Base-by-base conservation (phyloP, 768 basidiomycete genomes). In the Termitomyces sp. region DNA sequence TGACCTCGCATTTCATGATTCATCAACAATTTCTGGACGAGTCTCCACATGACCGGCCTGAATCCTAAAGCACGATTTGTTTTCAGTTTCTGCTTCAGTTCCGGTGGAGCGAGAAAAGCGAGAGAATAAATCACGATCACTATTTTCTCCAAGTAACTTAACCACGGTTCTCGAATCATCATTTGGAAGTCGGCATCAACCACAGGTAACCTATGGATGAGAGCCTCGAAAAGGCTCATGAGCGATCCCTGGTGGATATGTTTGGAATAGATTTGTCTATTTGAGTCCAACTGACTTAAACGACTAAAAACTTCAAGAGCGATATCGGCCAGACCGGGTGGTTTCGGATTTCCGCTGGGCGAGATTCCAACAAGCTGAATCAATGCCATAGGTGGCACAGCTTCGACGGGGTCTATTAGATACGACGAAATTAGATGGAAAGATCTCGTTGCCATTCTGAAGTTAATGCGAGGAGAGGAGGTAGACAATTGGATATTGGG, bases 261-360 rank as follows among this genome's bases (percentile, higher is more conserved):
- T 41, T 78, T 73, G 18, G 87, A 78, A 51, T 97, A 76, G 32
- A 87, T 73, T 62, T 85, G 82, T 26, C 96, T 87, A 67, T 94
- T 96, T 33, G 76, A 72, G 71, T 98, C 96, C 18, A 76, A 72
- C 50, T 89, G 87, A 35, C 85, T 82, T 56, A 97, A 72, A 41
- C 85, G 83, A n/a, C 89, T 87, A 65, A 94, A 90, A 2, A 86
- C 84, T 59, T 96, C 91, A 52, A 98, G 76, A n/a, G 92, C 91
- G 33, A 83, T 72, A 63, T 94, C 91, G 8, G 84, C 77, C 38
- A 86, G 74, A 26, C 77, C 69, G 0, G 88, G 83, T 22, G 88
- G 87, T 57, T 76, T 82, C 26, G 74, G 67, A 55, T 68, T 71
- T 30, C 72, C 71, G 36, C 60, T 75, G 48, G 72, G 70, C 16